phyloP scores from a whole-genome alignment of 306 rosid species.

The Rosa persica region DNA sequence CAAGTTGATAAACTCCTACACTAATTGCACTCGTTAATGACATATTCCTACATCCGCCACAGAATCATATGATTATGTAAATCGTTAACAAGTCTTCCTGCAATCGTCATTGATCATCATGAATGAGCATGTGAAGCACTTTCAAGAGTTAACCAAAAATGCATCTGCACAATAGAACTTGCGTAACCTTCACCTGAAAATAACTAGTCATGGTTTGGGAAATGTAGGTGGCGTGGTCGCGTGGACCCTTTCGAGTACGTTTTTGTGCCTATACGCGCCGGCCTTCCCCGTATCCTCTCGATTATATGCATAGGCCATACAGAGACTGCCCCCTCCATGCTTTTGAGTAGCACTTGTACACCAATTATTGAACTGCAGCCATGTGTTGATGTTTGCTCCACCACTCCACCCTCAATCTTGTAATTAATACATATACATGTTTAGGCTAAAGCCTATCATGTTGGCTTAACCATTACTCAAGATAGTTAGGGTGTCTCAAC shows the following conservation, averaged over 20 bases:
- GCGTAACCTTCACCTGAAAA: slow-evolving; percentile 6
- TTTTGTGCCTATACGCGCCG: slow-evolving; percentile 13
- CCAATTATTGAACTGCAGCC: background rate
- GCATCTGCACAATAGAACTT: background rate
- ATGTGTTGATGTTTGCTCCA: slow-evolving; percentile 4
- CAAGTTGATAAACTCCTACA: background rate
- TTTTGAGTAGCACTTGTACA: background rate
- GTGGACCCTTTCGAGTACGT: slow-evolving; percentile 20
- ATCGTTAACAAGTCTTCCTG: background rate
- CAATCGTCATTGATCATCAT: background rate
- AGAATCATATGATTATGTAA: background rate
- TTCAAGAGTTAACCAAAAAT: background rate
- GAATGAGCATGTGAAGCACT: slow-evolving; percentile 8
- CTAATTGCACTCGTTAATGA: background rate
- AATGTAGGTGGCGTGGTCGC: slow-evolving; percentile 22
- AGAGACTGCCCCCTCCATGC: slow-evolving; percentile 8
- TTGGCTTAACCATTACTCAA: background rate
- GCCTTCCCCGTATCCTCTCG: slow-evolving; percentile 15
- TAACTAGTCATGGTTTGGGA: background rate
- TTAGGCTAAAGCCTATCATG: background rate
- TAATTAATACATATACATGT: background rate
- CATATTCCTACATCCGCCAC: background rate
- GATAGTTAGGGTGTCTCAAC: background rate
- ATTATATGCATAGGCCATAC: background rate
- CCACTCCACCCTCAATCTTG: background rate